These are phyloP conservation scores for Ceratobasidium sp. DNA, from an alignment of 1,284 basidiomycete genomes.

Conservation along the genomic window DNA sequence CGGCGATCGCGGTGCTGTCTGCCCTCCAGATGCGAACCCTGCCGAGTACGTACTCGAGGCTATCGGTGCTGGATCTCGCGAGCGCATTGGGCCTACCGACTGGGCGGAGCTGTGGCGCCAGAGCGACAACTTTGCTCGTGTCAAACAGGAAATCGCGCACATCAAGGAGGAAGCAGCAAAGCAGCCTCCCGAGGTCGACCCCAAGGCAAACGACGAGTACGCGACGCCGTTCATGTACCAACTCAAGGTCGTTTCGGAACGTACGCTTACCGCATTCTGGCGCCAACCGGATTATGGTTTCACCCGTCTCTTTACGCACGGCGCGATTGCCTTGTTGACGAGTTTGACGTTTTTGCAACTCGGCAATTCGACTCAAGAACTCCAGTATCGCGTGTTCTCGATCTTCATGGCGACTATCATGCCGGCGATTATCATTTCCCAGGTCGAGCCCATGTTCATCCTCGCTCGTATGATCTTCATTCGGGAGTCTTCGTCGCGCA, in stretches of 20 bases:
- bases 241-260: slow-evolving; percentile 71
- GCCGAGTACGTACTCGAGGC: slow-evolving; percentile 60
- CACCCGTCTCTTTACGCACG: slow-evolving; percentile 80
- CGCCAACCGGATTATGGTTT: slow-evolving; percentile 77
- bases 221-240: slow-evolving; percentile 84
- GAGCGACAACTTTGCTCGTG: slow-evolving; percentile 53
- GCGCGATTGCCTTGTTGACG: slow-evolving; percentile 79
- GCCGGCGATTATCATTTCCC: slow-evolving; percentile 78
- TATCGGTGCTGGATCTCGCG: slow-evolving; percentile 76
- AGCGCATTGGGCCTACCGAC: slow-evolving; percentile 69
- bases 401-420: slow-evolving; percentile 68
- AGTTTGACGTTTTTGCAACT: slow-evolving; percentile 87
- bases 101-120: slow-evolving; percentile 79
- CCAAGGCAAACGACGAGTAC: slow-evolving; percentile 46
- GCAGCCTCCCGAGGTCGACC: slow-evolving; percentile 32
- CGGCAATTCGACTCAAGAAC: slow-evolving; percentile 66
- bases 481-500: slow-evolving; percentile 72
- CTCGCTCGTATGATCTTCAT: slow-evolving; percentile 75
- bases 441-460: slow-evolving; percentile 88
- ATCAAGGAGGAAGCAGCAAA: slow-evolving; percentile 50
- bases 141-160: slow-evolving; percentile 53
- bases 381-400: slow-evolving; percentile 86
- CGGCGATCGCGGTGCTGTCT: slow-evolving; percentile 57
- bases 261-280: slow-evolving; percentile 83
- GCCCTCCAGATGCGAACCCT: slow-evolving; percentile 60